Base-by-base conservation (phyloP, 1,139 yeast genomes). In the Magnusiomyces ingens region DNA sequence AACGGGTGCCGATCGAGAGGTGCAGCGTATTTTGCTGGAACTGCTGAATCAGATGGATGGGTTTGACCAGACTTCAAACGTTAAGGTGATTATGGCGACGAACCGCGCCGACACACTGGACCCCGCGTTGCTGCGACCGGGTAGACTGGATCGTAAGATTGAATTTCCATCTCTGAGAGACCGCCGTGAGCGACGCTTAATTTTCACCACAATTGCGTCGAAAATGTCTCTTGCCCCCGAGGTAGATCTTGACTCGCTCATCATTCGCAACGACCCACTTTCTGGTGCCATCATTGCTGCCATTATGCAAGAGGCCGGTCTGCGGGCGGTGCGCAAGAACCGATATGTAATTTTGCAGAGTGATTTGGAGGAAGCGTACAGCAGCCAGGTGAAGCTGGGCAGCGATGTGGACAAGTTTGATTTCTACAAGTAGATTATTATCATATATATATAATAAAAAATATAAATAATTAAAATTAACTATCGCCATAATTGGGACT, bases 1-100 rank as follows among this genome's bases (percentile, higher is more conserved):
- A 75, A 93, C 99, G 4, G 99, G 99, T 68, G 98, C 99, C 43
- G 99, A 94, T 73, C 83, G 99, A 71, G 99, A 94, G 75, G 99
- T 94, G 53, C 99, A 94, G 75, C 89, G 99, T 77, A 94, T 93
- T 63, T 77, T 94, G 71, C 84, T 94, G 67, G 99, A 94, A 73
- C 78, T 94, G 67, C 80, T 94, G 67, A 94, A 95, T 66, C 99
- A 94, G 74, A 93, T 94, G 98, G 99, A 94, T 72, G 99, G 99
- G 52, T 94, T 94, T 65, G 99, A 94, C 69, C 99, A 94, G 74
- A 76, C 87, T 2, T 84, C 96, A 10, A 91, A 91, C 59, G 99
- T 94, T 54, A 93, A 93, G 74, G 99, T 93, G 46, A 93, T 93
- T 60, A 93, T 93, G 99, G 99, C 99, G 41, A 93, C 99, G 11